A percentile compares a stretch with the other conserved stretches of the same genome.
These are phyloP conservation scores for Chernovozyma sophiae-reginae DNA, from an alignment of 1,139 yeast species.

Conservation along the genomic window DNA sequence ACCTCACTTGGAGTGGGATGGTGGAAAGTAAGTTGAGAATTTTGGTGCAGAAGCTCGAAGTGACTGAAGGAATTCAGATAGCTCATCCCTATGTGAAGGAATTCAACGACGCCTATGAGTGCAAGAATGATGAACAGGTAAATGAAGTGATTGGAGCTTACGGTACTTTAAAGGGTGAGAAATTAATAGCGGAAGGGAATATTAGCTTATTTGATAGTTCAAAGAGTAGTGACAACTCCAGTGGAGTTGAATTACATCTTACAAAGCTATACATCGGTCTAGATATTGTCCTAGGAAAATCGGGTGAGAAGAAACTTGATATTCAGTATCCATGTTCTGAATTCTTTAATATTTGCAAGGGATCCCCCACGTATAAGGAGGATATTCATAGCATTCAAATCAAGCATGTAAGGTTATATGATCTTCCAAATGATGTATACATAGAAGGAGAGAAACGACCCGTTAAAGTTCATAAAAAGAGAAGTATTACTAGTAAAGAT, in stretches of 20 bases:
- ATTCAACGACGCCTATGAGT: constrained; percentile 52
- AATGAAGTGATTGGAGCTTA: constrained; percentile 51
- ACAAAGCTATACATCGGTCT: constrained; percentile 81
- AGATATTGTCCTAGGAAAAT: constrained; percentile 48
- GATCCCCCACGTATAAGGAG: constrained; percentile 64
- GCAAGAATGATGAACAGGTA: constrained; percentile 52
- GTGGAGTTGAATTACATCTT: constrained; percentile 42
- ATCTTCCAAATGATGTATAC: constrained; percentile 82
- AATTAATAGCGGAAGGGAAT: neutral
- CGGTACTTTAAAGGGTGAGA: constrained; percentile 48
- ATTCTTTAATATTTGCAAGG: constrained; percentile 73
- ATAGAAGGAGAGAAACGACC: constrained; percentile 78
- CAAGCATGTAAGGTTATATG: constrained; percentile 74
- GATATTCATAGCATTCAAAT: constrained; percentile 60
- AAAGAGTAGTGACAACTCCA: neutral
- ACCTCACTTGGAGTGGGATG: constrained; percentile 85
- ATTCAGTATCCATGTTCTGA: constrained; percentile 91
- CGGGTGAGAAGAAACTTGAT: constrained; percentile 59
- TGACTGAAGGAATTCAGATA: constrained; percentile 63
- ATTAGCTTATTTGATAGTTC: neutral
- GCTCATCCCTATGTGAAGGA: constrained; percentile 92
- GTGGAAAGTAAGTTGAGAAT: constrained; percentile 85
- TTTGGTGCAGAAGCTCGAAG: constrained; percentile 77
- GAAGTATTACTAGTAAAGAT: constrained; percentile 12
- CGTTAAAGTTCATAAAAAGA: constrained; percentile 37